A percentile compares a stretch with the other conserved stretches of the same genome.
Conservation (phyloP, 306 rosid species). For the Ammopiptanthus mongolicus region DNA sequence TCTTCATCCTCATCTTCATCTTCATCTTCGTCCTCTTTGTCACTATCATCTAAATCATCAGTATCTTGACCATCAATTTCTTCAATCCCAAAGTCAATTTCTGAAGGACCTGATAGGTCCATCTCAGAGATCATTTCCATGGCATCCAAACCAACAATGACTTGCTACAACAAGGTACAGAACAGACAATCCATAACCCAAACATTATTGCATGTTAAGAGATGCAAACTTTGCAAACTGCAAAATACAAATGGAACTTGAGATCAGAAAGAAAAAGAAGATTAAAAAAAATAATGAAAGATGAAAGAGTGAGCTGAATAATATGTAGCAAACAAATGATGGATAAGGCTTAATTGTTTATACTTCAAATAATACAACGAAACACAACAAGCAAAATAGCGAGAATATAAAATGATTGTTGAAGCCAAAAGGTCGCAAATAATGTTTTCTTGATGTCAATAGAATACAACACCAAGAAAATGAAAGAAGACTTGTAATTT, state of each 20-base stretch:
- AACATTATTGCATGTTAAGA: neutral
- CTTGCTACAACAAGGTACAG: conserved; percentile 68
- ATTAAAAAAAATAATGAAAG: neutral
- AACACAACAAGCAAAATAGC: neutral
- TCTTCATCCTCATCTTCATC: conserved; percentile 54
- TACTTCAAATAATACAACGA: neutral
- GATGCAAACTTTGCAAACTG: neutral
- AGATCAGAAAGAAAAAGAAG: neutral
- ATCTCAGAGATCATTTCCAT: conserved; percentile 78
- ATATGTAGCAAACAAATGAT: conserved; percentile 5
- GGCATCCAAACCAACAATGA: conserved; percentile 84
- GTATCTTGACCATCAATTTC: conserved; percentile 74
- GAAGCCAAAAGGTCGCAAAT: neutral
- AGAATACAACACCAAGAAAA: neutral
- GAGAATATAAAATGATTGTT: neutral
- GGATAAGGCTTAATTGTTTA: neutral
- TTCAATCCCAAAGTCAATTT: conserved; percentile 79
- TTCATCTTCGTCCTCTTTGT: conserved; percentile 41
- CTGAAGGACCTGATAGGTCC: conserved; percentile 77
- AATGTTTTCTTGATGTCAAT: neutral
- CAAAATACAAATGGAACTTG: neutral
- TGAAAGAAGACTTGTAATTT: neutral
- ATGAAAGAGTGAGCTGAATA: neutral
- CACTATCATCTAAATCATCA: conserved; percentile 47
- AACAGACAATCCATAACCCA: conserved; percentile 17